phyloP scores from a whole-genome alignment of 306 rosid genomes.

The Hippophae gyantsensis region DNA sequence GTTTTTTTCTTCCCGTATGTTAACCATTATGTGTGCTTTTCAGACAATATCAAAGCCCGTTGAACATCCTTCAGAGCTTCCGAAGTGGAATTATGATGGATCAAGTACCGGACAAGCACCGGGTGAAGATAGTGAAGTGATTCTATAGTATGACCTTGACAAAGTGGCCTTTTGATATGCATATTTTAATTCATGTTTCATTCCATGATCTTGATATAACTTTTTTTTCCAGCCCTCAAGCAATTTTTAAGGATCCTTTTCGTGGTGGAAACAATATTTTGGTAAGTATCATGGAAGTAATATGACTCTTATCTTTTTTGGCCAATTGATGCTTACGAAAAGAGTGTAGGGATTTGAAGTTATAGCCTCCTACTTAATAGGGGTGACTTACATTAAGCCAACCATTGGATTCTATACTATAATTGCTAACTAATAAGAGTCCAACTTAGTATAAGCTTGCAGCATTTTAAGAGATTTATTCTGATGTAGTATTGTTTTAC shows the following conservation, averaged over 20 bases:
- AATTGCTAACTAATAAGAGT: no score
- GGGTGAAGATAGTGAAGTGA: conserved; percentile 98
- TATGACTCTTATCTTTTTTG: not conserved
- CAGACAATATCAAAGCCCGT: conserved; percentile 89
- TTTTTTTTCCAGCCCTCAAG: conserved; percentile 66
- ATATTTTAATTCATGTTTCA: conserved; percentile 7
- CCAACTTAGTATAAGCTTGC: no score
- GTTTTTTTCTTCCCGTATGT: conserved; percentile 12
- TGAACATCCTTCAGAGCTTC: conserved; percentile 91
- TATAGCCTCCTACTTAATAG: no score
- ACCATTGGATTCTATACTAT: no score
- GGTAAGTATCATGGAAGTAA: conserved; percentile 42
- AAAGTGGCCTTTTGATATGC: conserved; percentile 4
- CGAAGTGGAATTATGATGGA: conserved; percentile 98
- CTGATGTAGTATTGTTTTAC: conserved; percentile 5
- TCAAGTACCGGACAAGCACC: conserved; percentile 99
- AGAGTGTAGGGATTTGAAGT: no score
- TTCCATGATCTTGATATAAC: conserved; percentile 15
- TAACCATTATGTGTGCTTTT: conserved; percentile 16
- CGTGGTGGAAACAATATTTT: conserved; percentile 96
- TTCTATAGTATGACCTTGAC: conserved; percentile 70
- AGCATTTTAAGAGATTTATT: conserved; percentile 5
- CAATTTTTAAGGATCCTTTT: conserved; percentile 90
- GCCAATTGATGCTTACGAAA: no score
- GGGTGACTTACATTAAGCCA: no score